Conservation (phyloP, 176 grass and related monocot genomes). For the Musa beccarii region DNA sequence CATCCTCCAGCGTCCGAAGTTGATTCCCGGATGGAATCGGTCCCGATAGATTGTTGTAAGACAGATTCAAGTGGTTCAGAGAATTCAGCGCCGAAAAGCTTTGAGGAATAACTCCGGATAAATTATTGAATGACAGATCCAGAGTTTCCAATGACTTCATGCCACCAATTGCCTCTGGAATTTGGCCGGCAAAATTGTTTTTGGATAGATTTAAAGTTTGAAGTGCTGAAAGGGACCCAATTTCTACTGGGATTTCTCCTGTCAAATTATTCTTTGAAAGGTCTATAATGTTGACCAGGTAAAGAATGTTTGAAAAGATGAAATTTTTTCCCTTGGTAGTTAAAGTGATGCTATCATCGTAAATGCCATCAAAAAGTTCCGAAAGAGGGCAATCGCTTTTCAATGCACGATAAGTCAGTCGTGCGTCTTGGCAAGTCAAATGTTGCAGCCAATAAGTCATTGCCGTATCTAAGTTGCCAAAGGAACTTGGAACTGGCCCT, state of each 20-base stretch:
- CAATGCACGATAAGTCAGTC: rapidly evolving
- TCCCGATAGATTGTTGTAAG: too few species aligned
- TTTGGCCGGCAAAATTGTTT: background rate
- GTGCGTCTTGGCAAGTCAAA: too few species aligned
- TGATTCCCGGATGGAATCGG: too few species aligned
- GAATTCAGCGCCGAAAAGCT: too few species aligned
- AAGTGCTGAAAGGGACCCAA: background rate
- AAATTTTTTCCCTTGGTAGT: too few species aligned
- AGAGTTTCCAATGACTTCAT: slow-evolving; percentile 9
- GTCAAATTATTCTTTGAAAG: slow-evolving; percentile 1
- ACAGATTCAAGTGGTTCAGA: too few species aligned
- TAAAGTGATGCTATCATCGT: too few species aligned
- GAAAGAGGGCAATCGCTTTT: too few species aligned
- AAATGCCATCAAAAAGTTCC: too few species aligned
- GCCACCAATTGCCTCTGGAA: background rate
- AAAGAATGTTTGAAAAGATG: background rate
- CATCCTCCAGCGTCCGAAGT: too few species aligned
- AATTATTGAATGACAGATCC: background rate
- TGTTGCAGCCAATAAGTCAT: too few species aligned
- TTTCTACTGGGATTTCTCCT: slow-evolving; percentile 12
- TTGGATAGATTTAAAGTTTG: slow-evolving; percentile 2
- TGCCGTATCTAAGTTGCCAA: background rate
- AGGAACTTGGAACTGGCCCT: background rate
- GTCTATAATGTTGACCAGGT: background rate
- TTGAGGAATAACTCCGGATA: background rate